Conservation (phyloP, 768 basidiomycete species). For the Termitomyces sp. region DNA sequence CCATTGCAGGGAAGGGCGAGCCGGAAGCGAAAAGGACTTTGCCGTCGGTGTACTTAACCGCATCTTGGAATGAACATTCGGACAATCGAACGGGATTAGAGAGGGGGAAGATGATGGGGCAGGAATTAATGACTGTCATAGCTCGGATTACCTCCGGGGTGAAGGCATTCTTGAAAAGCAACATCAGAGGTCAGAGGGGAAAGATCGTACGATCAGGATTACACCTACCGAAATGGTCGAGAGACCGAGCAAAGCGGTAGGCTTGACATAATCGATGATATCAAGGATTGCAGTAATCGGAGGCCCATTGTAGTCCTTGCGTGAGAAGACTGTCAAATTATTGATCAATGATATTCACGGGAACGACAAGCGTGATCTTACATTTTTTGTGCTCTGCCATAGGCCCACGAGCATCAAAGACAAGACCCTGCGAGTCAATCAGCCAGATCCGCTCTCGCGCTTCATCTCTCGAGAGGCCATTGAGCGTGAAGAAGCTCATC, state of each 20-base stretch:
- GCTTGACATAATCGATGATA: conserved; percentile 76
- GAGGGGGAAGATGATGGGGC: conserved; percentile 90
- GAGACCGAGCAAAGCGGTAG: conserved; percentile 85
- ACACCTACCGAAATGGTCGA: conserved; percentile 67
- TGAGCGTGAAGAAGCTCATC: conserved; percentile 82
- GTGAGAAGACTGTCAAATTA: conserved; percentile 62
- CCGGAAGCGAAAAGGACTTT: conserved; percentile 83
- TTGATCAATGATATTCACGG: background rate
- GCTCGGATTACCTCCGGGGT: conserved; percentile 59
- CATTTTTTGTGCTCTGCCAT: conserved; percentile 84
- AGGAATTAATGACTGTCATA: conserved; percentile 75
- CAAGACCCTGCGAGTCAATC: conserved; percentile 82
- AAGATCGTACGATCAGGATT: background rate
- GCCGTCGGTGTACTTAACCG: conserved; percentile 67
- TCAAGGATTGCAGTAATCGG: conserved; percentile 72
- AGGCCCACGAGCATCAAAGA: conserved; percentile 68
- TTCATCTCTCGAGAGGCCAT: conserved; percentile 72
- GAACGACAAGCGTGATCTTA: conserved; percentile 23
- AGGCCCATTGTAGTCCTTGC: conserved; percentile 71
- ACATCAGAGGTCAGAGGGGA: background rate
- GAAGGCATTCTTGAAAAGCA: conserved; percentile 60
- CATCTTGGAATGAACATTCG: conserved; percentile 77
- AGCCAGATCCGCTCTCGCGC: conserved; percentile 76
- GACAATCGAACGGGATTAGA: conserved; percentile 84
- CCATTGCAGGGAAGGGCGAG: conserved; percentile 71